These are phyloP conservation scores for Fragilariopsis cylindrus DNA, from an alignment of 108 stramenopile genomes.

Conservation along the genomic window DNA sequence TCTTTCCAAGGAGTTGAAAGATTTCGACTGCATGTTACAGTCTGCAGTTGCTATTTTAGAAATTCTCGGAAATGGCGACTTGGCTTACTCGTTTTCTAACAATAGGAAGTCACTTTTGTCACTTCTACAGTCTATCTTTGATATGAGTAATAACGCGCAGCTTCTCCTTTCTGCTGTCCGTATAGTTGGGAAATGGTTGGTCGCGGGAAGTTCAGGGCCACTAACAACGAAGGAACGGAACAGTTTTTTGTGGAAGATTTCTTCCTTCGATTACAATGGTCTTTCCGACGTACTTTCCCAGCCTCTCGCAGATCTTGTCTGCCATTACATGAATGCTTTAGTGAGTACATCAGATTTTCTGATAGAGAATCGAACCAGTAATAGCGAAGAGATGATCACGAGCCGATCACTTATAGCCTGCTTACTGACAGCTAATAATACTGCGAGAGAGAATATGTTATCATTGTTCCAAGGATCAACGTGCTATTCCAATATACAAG, in stretches of 20 bases:
- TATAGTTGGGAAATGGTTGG: slow-evolving; percentile 66
- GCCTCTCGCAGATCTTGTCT: slow-evolving; percentile 63
- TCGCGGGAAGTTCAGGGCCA: slow-evolving; percentile 33
- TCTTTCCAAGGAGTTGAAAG: slow-evolving; percentile 27
- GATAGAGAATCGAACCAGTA: background rate
- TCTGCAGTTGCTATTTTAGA: slow-evolving; percentile 34
- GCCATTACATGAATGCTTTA: slow-evolving; percentile 44
- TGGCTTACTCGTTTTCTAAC: slow-evolving; percentile 50
- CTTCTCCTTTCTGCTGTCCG: slow-evolving; percentile 63
- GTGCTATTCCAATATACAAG: slow-evolving; percentile 1
- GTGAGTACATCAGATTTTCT: slow-evolving; percentile 9
- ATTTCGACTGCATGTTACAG: slow-evolving; percentile 27
- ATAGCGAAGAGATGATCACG: slow-evolving; percentile 21
- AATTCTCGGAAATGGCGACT: slow-evolving; percentile 50
- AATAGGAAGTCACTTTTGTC: slow-evolving; percentile 56
- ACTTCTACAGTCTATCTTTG: slow-evolving; percentile 56
- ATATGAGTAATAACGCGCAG: slow-evolving; percentile 58
- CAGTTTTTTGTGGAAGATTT: slow-evolving; percentile 57
- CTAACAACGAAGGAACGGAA: slow-evolving; percentile 67
- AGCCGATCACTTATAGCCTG: slow-evolving; percentile 46
- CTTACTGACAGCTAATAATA: slow-evolving; percentile 49
- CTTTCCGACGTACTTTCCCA: slow-evolving; percentile 62
- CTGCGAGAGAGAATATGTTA: slow-evolving; percentile 31
- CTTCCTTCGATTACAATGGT: slow-evolving; percentile 65
- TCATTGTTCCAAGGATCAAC: slow-evolving; percentile 16